phyloP scores from a whole-genome alignment of 345 rosid genomes.

The Populus davidiana region DNA sequence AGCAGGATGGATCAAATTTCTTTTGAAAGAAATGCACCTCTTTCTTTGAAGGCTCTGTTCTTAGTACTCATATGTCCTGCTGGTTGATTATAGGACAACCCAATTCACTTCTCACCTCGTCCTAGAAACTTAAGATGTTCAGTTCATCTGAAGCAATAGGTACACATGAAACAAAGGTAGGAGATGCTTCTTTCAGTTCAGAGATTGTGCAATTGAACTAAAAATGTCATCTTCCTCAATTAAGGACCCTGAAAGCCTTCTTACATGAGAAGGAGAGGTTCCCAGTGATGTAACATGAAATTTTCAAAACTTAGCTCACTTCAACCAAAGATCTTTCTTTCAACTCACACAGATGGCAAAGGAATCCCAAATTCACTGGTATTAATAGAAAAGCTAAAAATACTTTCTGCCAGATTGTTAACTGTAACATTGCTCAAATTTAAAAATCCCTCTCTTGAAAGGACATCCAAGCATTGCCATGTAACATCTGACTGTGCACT shows the following conservation, averaged over 20 bases:
- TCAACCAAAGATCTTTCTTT: conserved; percentile 38
- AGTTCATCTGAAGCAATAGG: conserved; percentile 56
- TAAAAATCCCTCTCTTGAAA: conserved; percentile 9
- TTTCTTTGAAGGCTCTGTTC: conserved; percentile 38
- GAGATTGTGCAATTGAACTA: conserved; percentile 25
- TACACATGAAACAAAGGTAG: conserved; percentile 39
- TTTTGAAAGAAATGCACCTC: conserved; percentile 43
- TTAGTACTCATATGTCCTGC: conserved; percentile 52
- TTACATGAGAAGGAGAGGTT: conserved; percentile 40
- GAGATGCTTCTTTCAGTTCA: conserved; percentile 23
- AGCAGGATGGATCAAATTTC: conserved; percentile 8
- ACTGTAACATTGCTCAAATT: conserved; percentile 28
- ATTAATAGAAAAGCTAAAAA: conserved; percentile 47
- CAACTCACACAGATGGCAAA: conserved; percentile 20
- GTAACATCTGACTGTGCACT: conserved; percentile 34
- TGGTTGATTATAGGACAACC: conserved; percentile 45
- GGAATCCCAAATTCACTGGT: conserved; percentile 5
- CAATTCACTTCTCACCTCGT: conserved; percentile 42
- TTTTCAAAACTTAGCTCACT: conserved; percentile 29
- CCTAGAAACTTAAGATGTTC: conserved; percentile 46
- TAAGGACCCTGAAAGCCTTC: conserved; percentile 20
- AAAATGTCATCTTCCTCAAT: conserved; percentile 30
- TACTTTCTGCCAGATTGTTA: conserved; percentile 46
- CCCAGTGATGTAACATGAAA: conserved; percentile 46
- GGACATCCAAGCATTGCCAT: conserved; percentile 14